phyloP scores from a whole-genome alignment of 2,329 filamentous ascomycete species.

The Elsinoe fawcettii region DNA sequence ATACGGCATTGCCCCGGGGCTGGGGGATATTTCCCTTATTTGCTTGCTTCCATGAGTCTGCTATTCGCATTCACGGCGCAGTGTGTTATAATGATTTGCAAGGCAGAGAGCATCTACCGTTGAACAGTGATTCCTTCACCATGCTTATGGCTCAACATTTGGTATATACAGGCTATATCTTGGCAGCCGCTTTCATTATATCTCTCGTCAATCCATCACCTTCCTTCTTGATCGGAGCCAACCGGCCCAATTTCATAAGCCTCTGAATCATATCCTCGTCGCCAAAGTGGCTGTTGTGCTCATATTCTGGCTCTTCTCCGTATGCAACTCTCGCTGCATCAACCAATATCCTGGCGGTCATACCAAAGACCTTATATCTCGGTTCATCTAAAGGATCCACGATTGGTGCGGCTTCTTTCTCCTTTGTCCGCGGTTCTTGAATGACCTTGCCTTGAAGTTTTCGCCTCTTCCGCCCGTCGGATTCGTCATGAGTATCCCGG shows the following conservation, averaged over 20 bases:
- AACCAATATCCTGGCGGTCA: conserved; percentile 86
- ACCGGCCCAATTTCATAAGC: conserved; percentile 48
- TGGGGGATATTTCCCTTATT: too few species aligned
- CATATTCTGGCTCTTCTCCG: conserved; percentile 73
- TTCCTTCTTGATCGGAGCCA: conserved; percentile 44
- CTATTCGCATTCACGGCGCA: too few species aligned
- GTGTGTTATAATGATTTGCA: too few species aligned
- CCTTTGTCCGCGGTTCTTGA: conserved; percentile 24
- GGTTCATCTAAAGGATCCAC: conserved; percentile 26
- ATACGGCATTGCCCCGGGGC: too few species aligned
- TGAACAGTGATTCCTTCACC: too few species aligned
- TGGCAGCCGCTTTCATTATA: conserved; percentile 30
- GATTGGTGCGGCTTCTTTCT: conserved; percentile 34
- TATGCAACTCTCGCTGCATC: conserved; percentile 83
- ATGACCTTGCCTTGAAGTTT: neutral
- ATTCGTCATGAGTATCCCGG: neutral
- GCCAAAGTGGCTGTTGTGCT: conserved; percentile 58
- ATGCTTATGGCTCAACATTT: neutral
- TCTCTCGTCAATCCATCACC: conserved; percentile 39
- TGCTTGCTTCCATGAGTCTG: too few species aligned
- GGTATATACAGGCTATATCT: conserved; percentile 22
- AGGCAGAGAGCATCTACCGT: too few species aligned
- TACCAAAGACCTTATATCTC: conserved; percentile 78
- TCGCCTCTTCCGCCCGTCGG: neutral
- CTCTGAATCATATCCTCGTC: conserved; percentile 59